Conservation (phyloP, 805 yeast genomes). For the Wickerhamomyces chaumierensis region DNA sequence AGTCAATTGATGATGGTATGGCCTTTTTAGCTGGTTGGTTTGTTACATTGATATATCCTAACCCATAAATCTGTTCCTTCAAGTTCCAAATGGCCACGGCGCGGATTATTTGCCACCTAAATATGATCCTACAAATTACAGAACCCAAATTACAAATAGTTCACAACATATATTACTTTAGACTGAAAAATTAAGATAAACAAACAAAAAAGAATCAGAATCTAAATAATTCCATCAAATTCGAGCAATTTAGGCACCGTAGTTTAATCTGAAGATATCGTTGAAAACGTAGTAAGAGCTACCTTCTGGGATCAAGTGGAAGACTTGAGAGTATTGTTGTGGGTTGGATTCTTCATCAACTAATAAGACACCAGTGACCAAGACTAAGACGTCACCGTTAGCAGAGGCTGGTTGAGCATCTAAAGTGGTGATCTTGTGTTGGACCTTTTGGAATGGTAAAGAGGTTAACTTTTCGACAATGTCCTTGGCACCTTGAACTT, state of each 20-base stretch:
- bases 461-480: conserved; percentile 87
- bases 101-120: too few species aligned
- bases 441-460: conserved; percentile 86
- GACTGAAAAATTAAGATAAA: too few species aligned
- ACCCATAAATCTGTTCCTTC: too few species aligned
- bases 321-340: conserved; percentile 94
- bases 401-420: conserved; percentile 98
- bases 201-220: neutral
- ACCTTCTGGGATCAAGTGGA: conserved; percentile 91
- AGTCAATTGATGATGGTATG: too few species aligned
- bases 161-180: neutral
- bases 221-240: neutral
- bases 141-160: neutral
- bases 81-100: too few species aligned
- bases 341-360: conserved; percentile 90
- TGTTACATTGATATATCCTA: too few species aligned
- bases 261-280: conserved; percentile 93
- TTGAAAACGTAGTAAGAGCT: conserved; percentile 88
- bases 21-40: too few species aligned
- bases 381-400: conserved; percentile 82
- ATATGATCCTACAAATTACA: neutral
- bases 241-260: conserved; percentile 35
- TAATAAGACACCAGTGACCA: conserved; percentile 94
- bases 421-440: conserved; percentile 85
- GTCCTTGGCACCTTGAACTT: conserved; percentile 86